phyloP scores from a whole-genome alignment of 129 eudicot species.

The Saussurea involucrata region DNA sequence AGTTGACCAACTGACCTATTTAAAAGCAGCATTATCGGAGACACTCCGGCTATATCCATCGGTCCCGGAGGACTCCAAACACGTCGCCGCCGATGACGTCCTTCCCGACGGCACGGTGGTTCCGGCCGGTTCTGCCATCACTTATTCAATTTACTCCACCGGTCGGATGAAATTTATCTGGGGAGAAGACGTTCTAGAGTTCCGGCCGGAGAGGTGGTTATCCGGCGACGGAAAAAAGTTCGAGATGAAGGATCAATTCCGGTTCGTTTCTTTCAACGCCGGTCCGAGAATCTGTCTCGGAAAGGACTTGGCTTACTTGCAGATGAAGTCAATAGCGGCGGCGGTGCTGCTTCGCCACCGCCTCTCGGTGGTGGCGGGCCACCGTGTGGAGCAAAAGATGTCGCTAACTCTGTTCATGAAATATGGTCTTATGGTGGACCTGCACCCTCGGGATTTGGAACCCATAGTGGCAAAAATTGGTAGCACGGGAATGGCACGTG shows the following conservation, averaged over 20 bases:
- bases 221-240: slow-evolving; percentile 42
- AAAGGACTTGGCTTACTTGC: slow-evolving; percentile 68
- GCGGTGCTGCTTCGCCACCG: slow-evolving; percentile 72
- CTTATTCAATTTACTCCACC: slow-evolving; percentile 60
- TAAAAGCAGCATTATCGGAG: slow-evolving; percentile 71
- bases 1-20: slow-evolving; percentile 51
- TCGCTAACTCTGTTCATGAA: slow-evolving; percentile 72
- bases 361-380: slow-evolving; percentile 52
- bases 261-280: slow-evolving; percentile 66
- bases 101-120: slow-evolving; percentile 70
- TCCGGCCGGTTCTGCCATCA: slow-evolving; percentile 59
- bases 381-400: slow-evolving; percentile 83
- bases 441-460: slow-evolving; percentile 55
- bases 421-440: slow-evolving; percentile 55
- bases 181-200: slow-evolving; percentile 73
- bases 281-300: slow-evolving; percentile 78
- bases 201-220: slow-evolving; percentile 72
- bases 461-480: slow-evolving; percentile 35
- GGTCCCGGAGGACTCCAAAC: slow-evolving; percentile 76
- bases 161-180: slow-evolving; percentile 74
- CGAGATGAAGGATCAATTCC: slow-evolving; percentile 46
- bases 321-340: slow-evolving; percentile 79
- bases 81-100: slow-evolving; percentile 57
- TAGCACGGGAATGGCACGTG: slow-evolving; percentile 23
- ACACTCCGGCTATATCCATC: slow-evolving; percentile 70